A percentile compares a stretch with the other conserved stretches of the same genome.
Evolutionary conservation across 1,284 basidiomycete species (phyloP).

Genomic region (Cutaneotrichosporon mucoides): DNA sequence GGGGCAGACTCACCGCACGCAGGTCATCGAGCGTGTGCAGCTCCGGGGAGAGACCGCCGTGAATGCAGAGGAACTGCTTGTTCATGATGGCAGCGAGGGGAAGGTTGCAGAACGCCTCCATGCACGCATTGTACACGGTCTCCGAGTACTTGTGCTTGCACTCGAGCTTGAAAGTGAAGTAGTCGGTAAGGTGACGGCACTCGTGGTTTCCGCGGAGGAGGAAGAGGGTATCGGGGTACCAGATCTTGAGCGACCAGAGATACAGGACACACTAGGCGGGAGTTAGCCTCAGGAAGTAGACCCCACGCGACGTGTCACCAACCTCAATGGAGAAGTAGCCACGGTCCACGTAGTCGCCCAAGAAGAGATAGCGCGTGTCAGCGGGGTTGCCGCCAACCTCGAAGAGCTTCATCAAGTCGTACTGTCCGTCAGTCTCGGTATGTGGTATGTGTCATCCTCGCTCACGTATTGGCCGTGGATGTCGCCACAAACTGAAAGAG

Average conservation of each 20-base stretch:
- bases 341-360: conserved; percentile 98
- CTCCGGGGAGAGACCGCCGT: conserved; percentile 87
- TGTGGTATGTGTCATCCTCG: conserved; percentile 9
- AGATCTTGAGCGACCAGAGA: conserved; percentile 88
- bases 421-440: conserved; percentile 53
- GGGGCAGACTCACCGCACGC: conserved; percentile 57
- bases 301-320: conserved; percentile 20
- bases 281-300: conserved; percentile 4
- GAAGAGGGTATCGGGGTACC: conserved; percentile 84
- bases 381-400: conserved; percentile 91
- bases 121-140: conserved; percentile 81
- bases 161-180: conserved; percentile 95
- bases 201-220: conserved; percentile 96
- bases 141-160: conserved; percentile 95
- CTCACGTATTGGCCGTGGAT: conserved; percentile 96
- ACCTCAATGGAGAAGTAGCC: conserved; percentile 94
- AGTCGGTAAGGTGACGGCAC: conserved; percentile 92
- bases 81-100: conserved; percentile 94
- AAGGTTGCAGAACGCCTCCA: conserved; percentile 88
- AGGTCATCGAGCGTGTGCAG: conserved; percentile 87
- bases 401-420: conserved; percentile 97
- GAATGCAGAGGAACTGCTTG: conserved; percentile 95
- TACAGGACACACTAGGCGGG: conserved; percentile 73
- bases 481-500: conserved; percentile 74
- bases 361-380: conserved; percentile 88